Evolutionary conservation across 345 rosid species (phyloP), one percentile per base, ranked within the genome.

Genomic region (Linum trigynum): DNA sequence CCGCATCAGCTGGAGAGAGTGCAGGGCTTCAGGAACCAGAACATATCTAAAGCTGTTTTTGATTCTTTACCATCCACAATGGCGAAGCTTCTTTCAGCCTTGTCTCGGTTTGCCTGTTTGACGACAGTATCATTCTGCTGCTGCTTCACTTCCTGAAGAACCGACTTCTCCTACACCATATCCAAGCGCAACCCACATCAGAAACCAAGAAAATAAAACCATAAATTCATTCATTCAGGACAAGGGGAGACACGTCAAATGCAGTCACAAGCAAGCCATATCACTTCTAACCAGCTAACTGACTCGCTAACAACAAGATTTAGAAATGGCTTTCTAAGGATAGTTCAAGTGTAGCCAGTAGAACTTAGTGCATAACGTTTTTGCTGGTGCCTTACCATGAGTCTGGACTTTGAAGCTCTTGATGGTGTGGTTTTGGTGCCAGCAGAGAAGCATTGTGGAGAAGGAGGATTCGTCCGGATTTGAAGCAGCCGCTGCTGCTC

Each of bases 21-120:
- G 86, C 97, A 94, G 70, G 99, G 99, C 82, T 94, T 90, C 70
- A 90, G 72, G 79, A 94, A 85, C 97, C 99, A 94, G 62, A 90
- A 88, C 63, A 94, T 84, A 64, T 88, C 91, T 62, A 85, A 75
- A 3, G 80, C 78, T 61, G 38, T 23, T 32, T 71, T 86, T 39
- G 79, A 76, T 74, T 82, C 89, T 60, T 74, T 81, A 72, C 83
- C 78, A 61, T 80, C 85, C 14, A 60, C 75, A 59, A 70, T 60
- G 39, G 85, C 69, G 32, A 69, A 71, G 32, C 37, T 73, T 37
- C 42, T 66, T 39, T 71, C 53, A 48, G 14, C 14, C 65, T 76
- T 82, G 15, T 66, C 78, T 3, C 43, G 75, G 35, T 62, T 68
- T 35, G 70, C 82, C 48, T 80, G 85, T 64, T 71, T 70, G 14